Evolutionary conservation across 768 basidiomycete species (phyloP), one percentile per base, ranked within the genome.

Genomic region (Sutorius australiensis): DNA sequence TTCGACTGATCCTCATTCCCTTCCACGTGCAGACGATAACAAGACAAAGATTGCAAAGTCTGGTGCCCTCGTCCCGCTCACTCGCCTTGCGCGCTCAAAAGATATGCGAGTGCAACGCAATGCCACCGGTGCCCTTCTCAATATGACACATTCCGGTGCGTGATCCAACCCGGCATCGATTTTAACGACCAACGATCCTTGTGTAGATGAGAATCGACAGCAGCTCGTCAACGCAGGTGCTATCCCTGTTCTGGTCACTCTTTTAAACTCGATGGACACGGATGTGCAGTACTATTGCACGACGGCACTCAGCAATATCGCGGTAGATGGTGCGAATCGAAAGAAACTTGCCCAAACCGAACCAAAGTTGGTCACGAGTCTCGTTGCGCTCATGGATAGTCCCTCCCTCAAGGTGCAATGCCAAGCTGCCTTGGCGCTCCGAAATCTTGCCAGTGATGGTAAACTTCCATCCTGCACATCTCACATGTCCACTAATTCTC

Each of bases 271-370:
- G 6, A 84, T 89, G 44, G 97, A 99, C 69, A 99, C 97, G n/a
- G 97, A 99, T 66, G 97, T 99, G 2, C 97, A 99, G 69, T 99
- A 99, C 66, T 99, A 99, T 69, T 99, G 97, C 72, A 99, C 97
- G 6, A 99, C 97, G 12, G 97, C 97, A 6, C 73, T 99, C 62
- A 94, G 91, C 68, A 99, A 99, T 66, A 99, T 99, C 59, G 97
- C 97, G 32, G 97, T 99, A 7, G 97, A 99, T 73, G 89, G 92
- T 84, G 61, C 55, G 70, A 99, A 98, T 72, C 79, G 97, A 61
- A 95, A 94, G 80, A 95, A 95, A 71, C 79, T 99, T 27, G 92
- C 95, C 2, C 83, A 89, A 65, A 90, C 83, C 58, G 97, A 99
- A 71, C 94, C 95, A 10, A 97, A 92, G 68, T 78, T 99, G 24